Evolutionary conservation across 768 basidiomycete species (phyloP), one percentile per base, ranked within the genome.

Genomic region (Boletus reticuloceps): DNA sequence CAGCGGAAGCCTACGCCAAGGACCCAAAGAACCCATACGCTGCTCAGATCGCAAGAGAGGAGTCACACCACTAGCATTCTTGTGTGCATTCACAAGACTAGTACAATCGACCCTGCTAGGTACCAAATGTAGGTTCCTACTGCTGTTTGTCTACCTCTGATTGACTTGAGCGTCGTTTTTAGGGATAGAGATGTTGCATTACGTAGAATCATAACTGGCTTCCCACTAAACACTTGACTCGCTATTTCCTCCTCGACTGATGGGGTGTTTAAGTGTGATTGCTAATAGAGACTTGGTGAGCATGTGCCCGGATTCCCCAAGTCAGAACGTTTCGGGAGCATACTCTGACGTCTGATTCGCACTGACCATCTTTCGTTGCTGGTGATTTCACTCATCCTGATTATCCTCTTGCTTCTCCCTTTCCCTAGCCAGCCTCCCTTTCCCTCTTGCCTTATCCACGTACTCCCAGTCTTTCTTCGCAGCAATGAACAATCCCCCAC

Each of bases 21-120:
- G 88, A 92, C 69, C 82, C 90, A 34, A 83, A 83, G 68, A 93
- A 93, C 79, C 91, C 90, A 37, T 89, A 91, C 72, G 87, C 86
- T 11, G 84, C 83, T 22, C 81, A 87, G 66, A 82, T 91, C 53
- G 88, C 91, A 51, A 83, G 82, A 69, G 81, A 88, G 68, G 74
- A 87, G 67, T 65, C 64, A n/a, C 77, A 76, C 47, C 76, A 78
- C 37, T 76, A 68, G 60, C 39, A 44, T 42, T 10, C 38, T 31
- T 6, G 34, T 34, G 17, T 36, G 27, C 4, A 6, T 5, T 41
- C n/a, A 4, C 19, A 10, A 25, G 20, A 39, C 22, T 29, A 31
- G 37, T 10, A 4, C 14, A 25, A n/a, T 27, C 4, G 22, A 22
- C 27, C 13, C 39, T 12, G 11, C 44, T 55, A 44, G 38, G 58